A percentile compares a stretch with the other conserved stretches of the same genome.
Conservation (phyloP, 1,284 basidiomycete genomes). For the Macrocybe sp. region DNA sequence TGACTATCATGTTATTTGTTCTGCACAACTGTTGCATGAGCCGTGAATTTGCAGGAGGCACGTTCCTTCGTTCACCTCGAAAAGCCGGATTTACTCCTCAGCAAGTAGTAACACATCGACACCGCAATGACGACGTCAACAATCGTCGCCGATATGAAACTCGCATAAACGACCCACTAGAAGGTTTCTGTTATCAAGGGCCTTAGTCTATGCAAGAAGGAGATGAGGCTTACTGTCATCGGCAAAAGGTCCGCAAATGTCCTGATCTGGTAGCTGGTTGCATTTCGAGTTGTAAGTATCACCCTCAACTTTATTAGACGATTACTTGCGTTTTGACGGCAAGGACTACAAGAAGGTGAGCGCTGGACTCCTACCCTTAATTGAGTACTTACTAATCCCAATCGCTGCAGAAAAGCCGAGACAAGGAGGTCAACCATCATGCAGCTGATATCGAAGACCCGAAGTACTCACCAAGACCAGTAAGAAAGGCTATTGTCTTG, state of each 20-base stretch:
- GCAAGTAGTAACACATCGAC: conserved; percentile 24
- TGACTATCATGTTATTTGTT: conserved; percentile 19
- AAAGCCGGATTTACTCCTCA: conserved; percentile 19
- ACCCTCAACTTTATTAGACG: background rate
- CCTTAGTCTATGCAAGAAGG: background rate
- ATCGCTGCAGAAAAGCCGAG: conserved; percentile 6
- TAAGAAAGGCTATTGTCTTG: conserved; percentile 13
- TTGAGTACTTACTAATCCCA: conserved; percentile 10
- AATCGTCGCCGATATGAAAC: conserved; percentile 20
- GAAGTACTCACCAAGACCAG: conserved; percentile 16
- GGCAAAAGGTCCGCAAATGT: conserved; percentile 12
- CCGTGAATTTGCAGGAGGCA: background rate
- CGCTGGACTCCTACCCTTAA: background rate
- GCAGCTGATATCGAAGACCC: background rate
- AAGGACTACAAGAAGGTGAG: conserved; percentile 8
- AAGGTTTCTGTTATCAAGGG: background rate
- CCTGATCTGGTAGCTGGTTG: conserved; percentile 10
- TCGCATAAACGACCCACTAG: conserved; percentile 21
- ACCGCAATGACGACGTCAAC: conserved; percentile 24
- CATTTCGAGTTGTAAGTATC: background rate
- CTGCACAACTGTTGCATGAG: conserved; percentile 6
- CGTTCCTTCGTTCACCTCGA: conserved; percentile 10
- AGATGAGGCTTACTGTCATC: conserved; percentile 11
- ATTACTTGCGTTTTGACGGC: conserved; percentile 15
- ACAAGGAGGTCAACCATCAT: background rate